Evolutionary conservation across 768 basidiomycete species (phyloP).

Genomic region (Boletus rex-veris): DNA sequence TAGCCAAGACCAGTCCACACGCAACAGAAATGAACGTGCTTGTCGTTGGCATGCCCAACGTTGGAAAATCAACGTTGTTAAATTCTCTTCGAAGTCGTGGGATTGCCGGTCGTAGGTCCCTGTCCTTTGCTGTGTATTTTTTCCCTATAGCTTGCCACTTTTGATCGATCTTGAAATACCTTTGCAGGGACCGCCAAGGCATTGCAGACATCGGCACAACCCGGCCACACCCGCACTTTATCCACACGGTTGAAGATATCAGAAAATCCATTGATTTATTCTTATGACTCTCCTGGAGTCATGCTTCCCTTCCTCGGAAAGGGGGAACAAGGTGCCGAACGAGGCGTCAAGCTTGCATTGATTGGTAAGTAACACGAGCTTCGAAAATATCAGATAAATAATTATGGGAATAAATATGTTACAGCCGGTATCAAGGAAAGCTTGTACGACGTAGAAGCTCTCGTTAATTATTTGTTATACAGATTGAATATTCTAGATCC

Average conservation of each 20-base stretch:
- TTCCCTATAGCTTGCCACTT: neutral
- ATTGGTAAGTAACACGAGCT: slow-evolving; percentile 63
- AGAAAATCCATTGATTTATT: slow-evolving; percentile 79
- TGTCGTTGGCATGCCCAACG: slow-evolving; percentile 98
- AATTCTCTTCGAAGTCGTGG: slow-evolving; percentile 88
- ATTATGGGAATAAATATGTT: slow-evolving; percentile 7
- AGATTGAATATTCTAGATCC: slow-evolving; percentile 78
- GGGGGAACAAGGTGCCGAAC: slow-evolving; percentile 82
- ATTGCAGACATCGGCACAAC: slow-evolving; percentile 81
- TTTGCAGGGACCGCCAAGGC: slow-evolving; percentile 77
- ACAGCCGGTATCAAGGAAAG: slow-evolving; percentile 93
- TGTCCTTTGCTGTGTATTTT: neutral
- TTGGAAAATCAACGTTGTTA: slow-evolving; percentile 92
- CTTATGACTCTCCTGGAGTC: slow-evolving; percentile 94
- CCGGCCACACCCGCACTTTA: slow-evolving; percentile 85
- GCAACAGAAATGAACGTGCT: slow-evolving; percentile 81
- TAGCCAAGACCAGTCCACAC: slow-evolving; percentile 66
- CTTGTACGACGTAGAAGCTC: slow-evolving; percentile 77
- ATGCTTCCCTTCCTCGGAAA: slow-evolving; percentile 94
- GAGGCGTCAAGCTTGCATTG: slow-evolving; percentile 88
- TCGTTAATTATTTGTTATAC: slow-evolving; percentile 85
- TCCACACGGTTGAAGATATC: slow-evolving; percentile 88
- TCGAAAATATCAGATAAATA: neutral
- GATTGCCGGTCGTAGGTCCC: slow-evolving; percentile 72
- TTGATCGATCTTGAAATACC: neutral